Base-by-base conservation (phyloP, 2,329 filamentous ascomycete genomes). In the Alternaria gaisen region DNA sequence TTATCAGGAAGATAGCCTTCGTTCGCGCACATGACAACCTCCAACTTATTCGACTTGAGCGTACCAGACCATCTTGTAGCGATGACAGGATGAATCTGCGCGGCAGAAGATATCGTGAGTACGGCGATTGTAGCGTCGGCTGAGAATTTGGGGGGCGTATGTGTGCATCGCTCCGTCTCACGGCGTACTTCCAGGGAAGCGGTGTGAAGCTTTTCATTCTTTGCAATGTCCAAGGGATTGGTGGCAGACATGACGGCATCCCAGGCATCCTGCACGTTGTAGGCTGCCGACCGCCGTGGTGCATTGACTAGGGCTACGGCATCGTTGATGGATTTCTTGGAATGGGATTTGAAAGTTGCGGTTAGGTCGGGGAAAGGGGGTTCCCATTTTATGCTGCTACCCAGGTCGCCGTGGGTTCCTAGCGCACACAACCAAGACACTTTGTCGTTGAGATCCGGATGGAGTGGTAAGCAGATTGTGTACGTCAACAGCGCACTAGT, bases 351-450 rank as follows among this genome's bases (percentile, higher is more conserved):
- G 66, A 91, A 86, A 0, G 84, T 84, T 1, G 81, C 74, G 18
- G 80, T 81, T 87, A 91, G 90, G 61, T 90, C 86, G 1, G 89
- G 89, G 63, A 91, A 90, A 0, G 89, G 89, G 0, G 84, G 82
- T 22, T 86, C 79, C 89, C 89, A 91, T 71, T 90, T 90, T 16
- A 90, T 64, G 0, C 83, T 83, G 40, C 85, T 89, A 14, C 88
- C 88, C 0, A 91, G 80, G 64, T 91, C 89, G 3, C 88, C 88
- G 63, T 90, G 87, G 0, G 88, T 90, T 9, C 89, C 89, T 64
- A 90, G 83, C 3, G 83, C 83, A 55, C 87, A 88, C 0, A 91
- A 80, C 85, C 88, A 91, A 40, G 83, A 85, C 9, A 73, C 68
- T 66, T 86, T 88, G 5, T 79, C 75, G 4, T 73, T 68, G 0